Percentiles rank a stretch among this genome's conserved stretches.
phyloP scores from a whole-genome alignment of 768 basidiomycete species.

The Holtermanniella nyarrowii region DNA sequence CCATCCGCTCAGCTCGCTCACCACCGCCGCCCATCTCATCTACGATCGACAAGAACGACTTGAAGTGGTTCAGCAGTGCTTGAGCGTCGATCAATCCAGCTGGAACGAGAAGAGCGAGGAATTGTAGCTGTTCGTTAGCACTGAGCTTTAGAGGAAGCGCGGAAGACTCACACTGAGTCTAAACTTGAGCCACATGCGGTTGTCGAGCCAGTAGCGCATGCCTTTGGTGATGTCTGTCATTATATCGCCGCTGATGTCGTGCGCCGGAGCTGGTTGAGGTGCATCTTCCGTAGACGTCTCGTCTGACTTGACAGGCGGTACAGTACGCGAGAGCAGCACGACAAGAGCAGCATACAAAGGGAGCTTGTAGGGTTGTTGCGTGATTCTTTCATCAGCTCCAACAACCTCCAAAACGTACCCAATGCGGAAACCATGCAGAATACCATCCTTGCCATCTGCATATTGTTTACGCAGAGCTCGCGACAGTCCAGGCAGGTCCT shows the following conservation, averaged over 20 bases:
- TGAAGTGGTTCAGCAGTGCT: constrained; percentile 69
- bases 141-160: not conserved
- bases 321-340: constrained; percentile 47
- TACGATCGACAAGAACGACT: constrained; percentile 73
- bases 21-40: constrained; percentile 34
- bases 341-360: constrained; percentile 78
- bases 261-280: constrained; percentile 37
- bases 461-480: constrained; percentile 31
- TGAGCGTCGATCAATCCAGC: constrained; percentile 62
- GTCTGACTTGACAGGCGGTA: constrained; percentile 3
- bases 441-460: constrained; percentile 30
- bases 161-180: constrained; percentile 62
- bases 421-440: constrained; percentile 40
- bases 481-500: constrained; percentile 38
- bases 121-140: constrained; percentile 58
- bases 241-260: constrained; percentile 55
- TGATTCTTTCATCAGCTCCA: constrained; percentile 40
- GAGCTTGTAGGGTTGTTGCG: constrained; percentile 89
- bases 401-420: constrained; percentile 23
- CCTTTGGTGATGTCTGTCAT: constrained; percentile 85
- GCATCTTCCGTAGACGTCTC: constrained; percentile 44
- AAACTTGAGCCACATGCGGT: constrained; percentile 80
- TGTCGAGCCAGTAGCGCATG: constrained; percentile 79
- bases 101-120: constrained; percentile 79
- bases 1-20: constrained; percentile 32